Percentiles rank a stretch among this genome's conserved stretches.
Conservation (phyloP, 2,329 filamentous ascomycete genomes). For the Sarocladiaceae sp. region DNA sequence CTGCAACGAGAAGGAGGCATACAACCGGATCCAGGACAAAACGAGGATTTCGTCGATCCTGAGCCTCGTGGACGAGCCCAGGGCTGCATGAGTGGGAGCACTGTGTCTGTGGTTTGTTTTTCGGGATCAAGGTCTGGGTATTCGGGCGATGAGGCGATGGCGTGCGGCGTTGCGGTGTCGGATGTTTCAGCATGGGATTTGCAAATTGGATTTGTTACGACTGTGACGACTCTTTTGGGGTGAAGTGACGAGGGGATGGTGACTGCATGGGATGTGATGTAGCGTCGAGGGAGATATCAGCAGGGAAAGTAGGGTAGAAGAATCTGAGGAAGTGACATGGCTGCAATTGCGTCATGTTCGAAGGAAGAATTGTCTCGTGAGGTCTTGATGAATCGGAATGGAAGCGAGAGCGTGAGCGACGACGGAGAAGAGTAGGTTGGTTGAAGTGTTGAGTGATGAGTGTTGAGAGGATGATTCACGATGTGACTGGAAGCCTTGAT, state of each 20-base stretch:
- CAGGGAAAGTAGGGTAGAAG: not conserved
- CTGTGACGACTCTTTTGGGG: not conserved
- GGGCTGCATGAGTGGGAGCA: not conserved
- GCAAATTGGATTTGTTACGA: not conserved
- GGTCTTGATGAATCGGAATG: too few species aligned
- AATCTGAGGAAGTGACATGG: not conserved
- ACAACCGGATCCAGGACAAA: slow-evolving; percentile 7
- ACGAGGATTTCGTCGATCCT: slow-evolving; percentile 6
- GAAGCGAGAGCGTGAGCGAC: too few species aligned
- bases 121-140: not conserved
- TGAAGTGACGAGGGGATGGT: too few species aligned
- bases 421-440: too few species aligned
- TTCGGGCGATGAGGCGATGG: not conserved
- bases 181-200: not conserved
- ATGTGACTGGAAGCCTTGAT: too few species aligned
- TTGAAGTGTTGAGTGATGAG: too few species aligned
- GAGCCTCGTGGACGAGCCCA: slow-evolving; percentile 2
- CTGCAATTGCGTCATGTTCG: too few species aligned
- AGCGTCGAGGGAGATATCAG: not conserved
- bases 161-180: slow-evolving; percentile 3
- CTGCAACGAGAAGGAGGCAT: slow-evolving; percentile 5
- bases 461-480: not conserved
- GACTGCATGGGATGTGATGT: not conserved
- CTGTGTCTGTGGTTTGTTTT: not conserved
- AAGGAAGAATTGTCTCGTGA: too few species aligned